phyloP scores from a whole-genome alignment of 306 rosid genomes.

The Albizia julibrissin region DNA sequence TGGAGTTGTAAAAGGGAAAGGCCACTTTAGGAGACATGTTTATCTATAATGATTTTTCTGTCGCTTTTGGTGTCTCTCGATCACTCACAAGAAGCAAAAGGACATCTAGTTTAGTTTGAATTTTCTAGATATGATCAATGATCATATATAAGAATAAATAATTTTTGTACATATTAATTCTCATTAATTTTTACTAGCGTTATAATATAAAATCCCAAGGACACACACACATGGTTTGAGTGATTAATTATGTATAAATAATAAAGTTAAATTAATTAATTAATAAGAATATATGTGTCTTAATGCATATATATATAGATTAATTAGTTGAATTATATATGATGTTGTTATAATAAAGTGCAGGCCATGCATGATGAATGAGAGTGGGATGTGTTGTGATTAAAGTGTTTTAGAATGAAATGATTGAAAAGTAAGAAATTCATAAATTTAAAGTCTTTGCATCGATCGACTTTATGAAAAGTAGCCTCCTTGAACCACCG shows the following conservation, averaged over 20 bases:
- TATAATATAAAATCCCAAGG: background rate
- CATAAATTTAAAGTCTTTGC: background rate
- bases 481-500: constrained; percentile 26
- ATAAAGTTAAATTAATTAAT: background rate
- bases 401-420: constrained; percentile 18
- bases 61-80: constrained; percentile 22
- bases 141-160: background rate
- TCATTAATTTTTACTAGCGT: background rate
- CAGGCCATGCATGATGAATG: background rate
- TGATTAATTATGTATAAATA: background rate
- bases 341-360: background rate
- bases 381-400: background rate
- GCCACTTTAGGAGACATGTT: constrained; percentile 36
- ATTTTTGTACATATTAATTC: background rate
- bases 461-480: constrained; percentile 7
- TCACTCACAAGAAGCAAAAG: background rate
- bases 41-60: constrained; percentile 16
- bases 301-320: background rate
- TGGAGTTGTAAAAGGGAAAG: constrained; percentile 17
- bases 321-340: background rate
- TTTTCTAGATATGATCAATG: background rate
- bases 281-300: background rate
- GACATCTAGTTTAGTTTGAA: background rate
- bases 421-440: constrained; percentile 12
- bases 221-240: background rate